Conservation (phyloP, 2,329 filamentous ascomycete species). For the Verruconis gallopava region DNA sequence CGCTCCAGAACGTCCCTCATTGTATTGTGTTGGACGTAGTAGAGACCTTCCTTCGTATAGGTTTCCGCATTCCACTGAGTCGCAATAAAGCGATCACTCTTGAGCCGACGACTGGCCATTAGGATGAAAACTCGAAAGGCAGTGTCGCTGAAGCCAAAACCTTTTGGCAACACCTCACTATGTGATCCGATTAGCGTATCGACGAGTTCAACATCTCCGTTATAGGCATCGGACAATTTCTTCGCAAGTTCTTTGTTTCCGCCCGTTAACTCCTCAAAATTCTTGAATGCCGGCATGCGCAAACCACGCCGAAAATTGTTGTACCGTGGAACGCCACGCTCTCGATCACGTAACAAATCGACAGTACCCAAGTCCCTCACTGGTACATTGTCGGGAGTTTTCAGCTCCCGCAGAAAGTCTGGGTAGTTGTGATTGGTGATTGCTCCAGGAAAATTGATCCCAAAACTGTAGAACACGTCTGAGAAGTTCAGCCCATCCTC, state of each 20-base stretch:
- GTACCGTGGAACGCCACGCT: constrained; percentile 35
- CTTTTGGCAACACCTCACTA: constrained; percentile 30
- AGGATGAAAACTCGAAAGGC: constrained; percentile 35
- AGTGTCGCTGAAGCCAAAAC: constrained; percentile 37
- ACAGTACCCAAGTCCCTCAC: constrained; percentile 33
- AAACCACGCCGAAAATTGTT: constrained; percentile 33
- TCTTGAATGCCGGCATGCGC: constrained; percentile 23
- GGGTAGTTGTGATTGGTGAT: constrained; percentile 31
- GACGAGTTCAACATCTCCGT: constrained; percentile 29
- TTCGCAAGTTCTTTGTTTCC: constrained; percentile 24
- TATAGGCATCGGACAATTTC: constrained; percentile 27
- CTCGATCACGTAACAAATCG: constrained; percentile 35
- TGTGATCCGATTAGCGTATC: constrained; percentile 32
- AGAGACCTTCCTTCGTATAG: constrained; percentile 29
- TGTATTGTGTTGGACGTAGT: constrained; percentile 30
- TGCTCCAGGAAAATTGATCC: constrained; percentile 36
- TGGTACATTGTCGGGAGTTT: constrained; percentile 29
- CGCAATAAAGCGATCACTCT: constrained; percentile 35
- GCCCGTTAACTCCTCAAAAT: constrained; percentile 30
- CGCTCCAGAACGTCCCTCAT: constrained; percentile 32
- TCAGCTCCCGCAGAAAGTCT: constrained; percentile 28
- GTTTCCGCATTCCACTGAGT: constrained; percentile 27
- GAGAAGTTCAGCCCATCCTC: constrained; percentile 14
- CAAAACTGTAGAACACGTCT: constrained; percentile 31
- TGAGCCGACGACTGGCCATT: constrained; percentile 31